Conservation (phyloP, 2,329 filamentous ascomycete genomes). For the Diaporthe destruens region DNA sequence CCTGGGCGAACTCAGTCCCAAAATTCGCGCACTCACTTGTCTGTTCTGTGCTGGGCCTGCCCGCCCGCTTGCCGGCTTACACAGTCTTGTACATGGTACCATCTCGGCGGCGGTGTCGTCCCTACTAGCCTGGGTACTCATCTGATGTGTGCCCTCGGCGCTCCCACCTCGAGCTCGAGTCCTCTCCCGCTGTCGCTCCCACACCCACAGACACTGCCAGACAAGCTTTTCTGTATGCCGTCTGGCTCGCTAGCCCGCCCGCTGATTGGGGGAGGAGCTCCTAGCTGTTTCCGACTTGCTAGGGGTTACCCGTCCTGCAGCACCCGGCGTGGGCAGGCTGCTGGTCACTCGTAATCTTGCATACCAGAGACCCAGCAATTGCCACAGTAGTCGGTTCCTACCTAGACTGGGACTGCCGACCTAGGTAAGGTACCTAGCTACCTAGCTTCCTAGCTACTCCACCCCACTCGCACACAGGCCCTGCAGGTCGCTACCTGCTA, state of each 20-base stretch:
- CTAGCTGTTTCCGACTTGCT: slow-evolving; percentile 6
- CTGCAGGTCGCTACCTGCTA: slow-evolving; percentile 26
- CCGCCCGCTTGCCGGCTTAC: neutral
- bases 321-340: no score
- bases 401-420: slow-evolving; percentile 1
- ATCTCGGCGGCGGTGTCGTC: slow-evolving; percentile 18
- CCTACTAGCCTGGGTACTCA: slow-evolving; percentile 4
- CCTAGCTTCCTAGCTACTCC: neutral
- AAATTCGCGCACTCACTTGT: slow-evolving; percentile 36
- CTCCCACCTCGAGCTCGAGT: neutral
- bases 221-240: slow-evolving; percentile 38
- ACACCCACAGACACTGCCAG: slow-evolving; percentile 19
- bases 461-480: neutral
- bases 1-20: slow-evolving; percentile 33
- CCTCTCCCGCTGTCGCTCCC: neutral
- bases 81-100: neutral
- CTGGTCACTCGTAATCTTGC: slow-evolving; percentile 37
- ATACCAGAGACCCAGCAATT: slow-evolving; percentile 19
- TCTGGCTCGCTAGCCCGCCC: slow-evolving; percentile 30
- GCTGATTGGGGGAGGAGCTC: slow-evolving; percentile 20
- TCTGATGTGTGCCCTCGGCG: slow-evolving; percentile 11
- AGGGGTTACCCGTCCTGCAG: slow-evolving; percentile 10
- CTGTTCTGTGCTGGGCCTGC: neutral
- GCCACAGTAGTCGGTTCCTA: slow-evolving; percentile 12
- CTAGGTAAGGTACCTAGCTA: no score